phyloP scores from a whole-genome alignment of 176 grass and related monocot genomes.

The Carex parvula region DNA sequence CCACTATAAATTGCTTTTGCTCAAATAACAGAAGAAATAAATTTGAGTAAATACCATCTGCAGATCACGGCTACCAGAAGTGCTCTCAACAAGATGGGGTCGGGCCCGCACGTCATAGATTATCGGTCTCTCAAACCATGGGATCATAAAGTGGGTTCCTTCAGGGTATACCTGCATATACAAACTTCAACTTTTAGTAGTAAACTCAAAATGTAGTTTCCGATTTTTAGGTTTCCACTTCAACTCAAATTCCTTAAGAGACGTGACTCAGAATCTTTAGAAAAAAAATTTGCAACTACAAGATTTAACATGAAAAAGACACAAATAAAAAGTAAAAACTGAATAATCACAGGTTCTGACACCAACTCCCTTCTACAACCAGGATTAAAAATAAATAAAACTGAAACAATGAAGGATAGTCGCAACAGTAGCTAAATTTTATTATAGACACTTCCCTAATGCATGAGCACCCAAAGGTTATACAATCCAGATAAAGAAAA shows the following conservation, averaged over 20 bases:
- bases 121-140: conserved; percentile 80
- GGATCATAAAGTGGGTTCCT: conserved; percentile 81
- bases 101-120: conserved; percentile 87
- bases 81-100: conserved; percentile 85
- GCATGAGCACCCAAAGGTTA: not conserved
- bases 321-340: not conserved
- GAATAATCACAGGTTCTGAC: not conserved
- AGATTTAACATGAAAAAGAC: not conserved
- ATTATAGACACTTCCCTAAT: not conserved
- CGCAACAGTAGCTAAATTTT: not conserved
- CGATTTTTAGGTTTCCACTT: not conserved
- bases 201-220: not conserved
- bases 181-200: conserved; percentile 9
- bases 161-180: conserved; percentile 71
- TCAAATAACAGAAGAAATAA: not conserved
- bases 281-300: not conserved
- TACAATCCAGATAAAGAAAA: not conserved
- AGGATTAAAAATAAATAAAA: not conserved
- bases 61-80: conserved; percentile 73
- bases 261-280: not conserved
- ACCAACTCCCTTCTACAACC: not conserved
- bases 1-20: not conserved
- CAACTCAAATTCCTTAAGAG: not conserved
- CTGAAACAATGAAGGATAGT: not conserved
- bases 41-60: conserved; percentile 56